Evolutionary conservation across 2,329 filamentous ascomycete species (phyloP).

Genomic region (Tolypocladium endophyticum): DNA sequence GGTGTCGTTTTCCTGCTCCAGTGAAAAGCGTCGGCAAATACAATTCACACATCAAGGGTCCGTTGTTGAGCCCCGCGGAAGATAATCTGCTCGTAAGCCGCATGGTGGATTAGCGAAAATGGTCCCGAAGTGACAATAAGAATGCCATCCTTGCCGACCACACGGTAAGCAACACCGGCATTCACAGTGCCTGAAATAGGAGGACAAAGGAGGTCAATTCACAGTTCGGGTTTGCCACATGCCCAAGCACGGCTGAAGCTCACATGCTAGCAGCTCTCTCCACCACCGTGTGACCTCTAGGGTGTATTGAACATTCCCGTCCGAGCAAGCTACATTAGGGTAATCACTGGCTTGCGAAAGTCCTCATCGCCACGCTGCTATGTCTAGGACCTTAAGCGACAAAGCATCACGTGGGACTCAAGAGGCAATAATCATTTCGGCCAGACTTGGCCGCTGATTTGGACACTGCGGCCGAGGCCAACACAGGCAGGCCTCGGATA

Average conservation of each 20-base stretch:
- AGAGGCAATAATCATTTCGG: too few relatives aligned
- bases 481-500: too few relatives aligned
- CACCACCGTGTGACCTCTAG: background rate
- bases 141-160: too few relatives aligned
- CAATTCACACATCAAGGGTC: too few relatives aligned
- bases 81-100: too few relatives aligned
- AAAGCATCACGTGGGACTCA: background rate
- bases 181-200: background rate
- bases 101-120: too few relatives aligned
- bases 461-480: too few relatives aligned
- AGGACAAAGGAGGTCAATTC: background rate
- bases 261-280: background rate
- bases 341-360: background rate
- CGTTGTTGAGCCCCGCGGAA: too few relatives aligned
- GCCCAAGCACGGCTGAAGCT: background rate
- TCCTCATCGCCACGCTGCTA: background rate
- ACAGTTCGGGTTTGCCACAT: background rate
- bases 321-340: background rate
- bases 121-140: too few relatives aligned
- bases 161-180: background rate
- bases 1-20: too few relatives aligned
- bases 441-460: too few relatives aligned
- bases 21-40: too few relatives aligned
- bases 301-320: background rate
- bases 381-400: background rate